Base-by-base conservation (phyloP, 192 early-diverging fungal species). In the Fimicolochytrium jonesii region DNA sequence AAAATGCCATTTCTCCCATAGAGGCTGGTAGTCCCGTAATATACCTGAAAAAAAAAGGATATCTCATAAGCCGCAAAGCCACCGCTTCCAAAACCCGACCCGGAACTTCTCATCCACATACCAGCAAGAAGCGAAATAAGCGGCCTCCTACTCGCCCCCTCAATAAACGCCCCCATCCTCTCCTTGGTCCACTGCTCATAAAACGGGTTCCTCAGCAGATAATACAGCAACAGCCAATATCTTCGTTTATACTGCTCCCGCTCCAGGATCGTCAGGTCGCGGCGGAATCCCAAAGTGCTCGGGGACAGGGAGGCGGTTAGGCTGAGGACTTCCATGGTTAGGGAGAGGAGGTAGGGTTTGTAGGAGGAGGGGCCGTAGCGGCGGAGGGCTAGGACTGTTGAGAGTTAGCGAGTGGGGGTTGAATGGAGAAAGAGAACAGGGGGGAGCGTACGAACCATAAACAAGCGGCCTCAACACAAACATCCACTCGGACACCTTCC, bases 1-100 rank as follows among this genome's bases (percentile, higher is more conserved):
- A 66, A 92, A 95, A 71, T 95, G 89, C 59, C 90, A 84, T 43
- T 83, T 82, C 73, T 95, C 86, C 90, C 90, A 93, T 22, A 95
- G 75, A 5, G 91, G 90, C 67, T 90, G 86, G 70, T 95, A 95
- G 71, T 95, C 92, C 23, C 81, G 81, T 35, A 93, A 73, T 39
- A 93, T 82, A 42, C 61, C 67, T 69, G 44, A 11, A 17, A 30
- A 50, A 66, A 47, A 18, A 35, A 34, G 22, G 20, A n/a, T 41
- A n/a, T n/a, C n/a, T n/a, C n/a, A n/a, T n/a, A n/a, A n/a, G n/a
- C n/a, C n/a, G n/a, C n/a, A 32, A 13, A 32, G 6, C 6, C 31
- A 37, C 29, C 6, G 55, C 26, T 10, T 7, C 11, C 10, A 26
- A 28, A 13, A 56, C 6, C 10, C 11, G 32, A 59, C 7, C 33